A percentile compares a stretch with the other conserved stretches of the same genome.
phyloP scores from a whole-genome alignment of 2,329 filamentous ascomycete genomes.

The Diaporthe humulicola region DNA sequence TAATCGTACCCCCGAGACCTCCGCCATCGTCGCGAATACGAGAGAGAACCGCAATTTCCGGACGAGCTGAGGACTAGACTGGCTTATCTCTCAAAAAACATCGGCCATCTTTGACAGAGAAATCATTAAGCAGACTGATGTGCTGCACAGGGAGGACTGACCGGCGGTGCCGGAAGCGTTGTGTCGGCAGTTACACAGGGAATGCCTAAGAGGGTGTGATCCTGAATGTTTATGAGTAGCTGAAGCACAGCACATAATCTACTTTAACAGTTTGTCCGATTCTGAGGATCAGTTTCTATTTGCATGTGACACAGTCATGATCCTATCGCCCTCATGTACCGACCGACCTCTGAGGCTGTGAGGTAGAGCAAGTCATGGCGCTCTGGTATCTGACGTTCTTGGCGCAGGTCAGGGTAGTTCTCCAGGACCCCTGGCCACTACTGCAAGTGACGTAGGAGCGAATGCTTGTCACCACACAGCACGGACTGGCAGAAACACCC shows the following conservation, averaged over 20 bases:
- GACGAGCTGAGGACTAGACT: slow-evolving; percentile 68
- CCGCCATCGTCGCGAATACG: slow-evolving; percentile 56
- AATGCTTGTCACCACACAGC: not conserved
- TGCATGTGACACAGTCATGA: not conserved
- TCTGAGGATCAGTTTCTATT: not conserved
- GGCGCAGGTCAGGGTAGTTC: not conserved
- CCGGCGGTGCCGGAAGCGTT: slow-evolving; percentile 42
- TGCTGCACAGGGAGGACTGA: slow-evolving; percentile 62
- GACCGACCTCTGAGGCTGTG: too few species aligned
- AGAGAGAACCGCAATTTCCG: slow-evolving; percentile 62
- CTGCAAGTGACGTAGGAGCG: slow-evolving; percentile 21
- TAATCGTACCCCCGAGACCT: slow-evolving; percentile 51
- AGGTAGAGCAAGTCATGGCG: not conserved
- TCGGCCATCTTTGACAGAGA: slow-evolving; percentile 70
- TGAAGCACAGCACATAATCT: not conserved
- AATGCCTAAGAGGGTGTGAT: not conserved
- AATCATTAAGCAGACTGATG: slow-evolving; percentile 67
- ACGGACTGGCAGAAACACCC: slow-evolving; percentile 16
- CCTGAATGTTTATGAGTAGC: not conserved
- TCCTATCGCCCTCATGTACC: not conserved
- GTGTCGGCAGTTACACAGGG: not conserved
- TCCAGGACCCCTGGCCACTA: not conserved
- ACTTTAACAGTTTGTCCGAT: too few species aligned
- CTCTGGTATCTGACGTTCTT: not conserved
- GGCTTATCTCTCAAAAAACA: slow-evolving; percentile 70